Evolutionary conservation across 2,329 filamentous ascomycete species (phyloP).

Genomic region (Pestalotiopsis sp.): DNA sequence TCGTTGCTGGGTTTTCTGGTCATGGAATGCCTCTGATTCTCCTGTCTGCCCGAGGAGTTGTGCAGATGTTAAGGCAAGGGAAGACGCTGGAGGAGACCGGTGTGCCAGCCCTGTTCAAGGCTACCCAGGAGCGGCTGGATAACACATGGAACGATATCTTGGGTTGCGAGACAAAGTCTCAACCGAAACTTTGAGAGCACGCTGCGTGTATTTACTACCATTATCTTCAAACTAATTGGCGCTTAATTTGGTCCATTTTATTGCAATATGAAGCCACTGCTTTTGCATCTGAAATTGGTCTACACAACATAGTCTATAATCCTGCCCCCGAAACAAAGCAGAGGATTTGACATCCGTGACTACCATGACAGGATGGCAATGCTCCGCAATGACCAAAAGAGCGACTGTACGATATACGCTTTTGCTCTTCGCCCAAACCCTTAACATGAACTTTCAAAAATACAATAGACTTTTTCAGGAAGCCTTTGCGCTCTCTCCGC

Average conservation of each 20-base stretch:
- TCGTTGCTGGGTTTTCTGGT: slow-evolving; percentile 51
- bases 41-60: slow-evolving; percentile 40
- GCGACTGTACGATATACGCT: too few species aligned
- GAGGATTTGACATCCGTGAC: too few species aligned
- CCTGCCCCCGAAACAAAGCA: not conserved
- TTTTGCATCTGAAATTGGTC: too few species aligned
- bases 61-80: slow-evolving; percentile 37
- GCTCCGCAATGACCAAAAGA: too few species aligned
- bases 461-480: too few species aligned
- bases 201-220: not conserved
- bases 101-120: slow-evolving; percentile 37
- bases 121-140: slow-evolving; percentile 21
- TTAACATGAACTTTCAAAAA: too few species aligned
- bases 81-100: slow-evolving; percentile 34
- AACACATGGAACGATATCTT: not conserved
- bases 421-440: too few species aligned
- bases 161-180: not conserved
- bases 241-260: not conserved
- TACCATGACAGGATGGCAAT: too few species aligned
- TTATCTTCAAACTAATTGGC: not conserved
- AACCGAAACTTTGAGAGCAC: not conserved
- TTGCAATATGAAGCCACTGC: too few species aligned
- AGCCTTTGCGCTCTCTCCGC: too few species aligned
- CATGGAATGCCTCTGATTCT: slow-evolving; percentile 53
- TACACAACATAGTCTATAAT: not conserved